Evolutionary conservation across 1,139 yeast species (phyloP), one percentile per base, ranked within the genome.

Genomic region (Sugiyamaella paludigena): DNA sequence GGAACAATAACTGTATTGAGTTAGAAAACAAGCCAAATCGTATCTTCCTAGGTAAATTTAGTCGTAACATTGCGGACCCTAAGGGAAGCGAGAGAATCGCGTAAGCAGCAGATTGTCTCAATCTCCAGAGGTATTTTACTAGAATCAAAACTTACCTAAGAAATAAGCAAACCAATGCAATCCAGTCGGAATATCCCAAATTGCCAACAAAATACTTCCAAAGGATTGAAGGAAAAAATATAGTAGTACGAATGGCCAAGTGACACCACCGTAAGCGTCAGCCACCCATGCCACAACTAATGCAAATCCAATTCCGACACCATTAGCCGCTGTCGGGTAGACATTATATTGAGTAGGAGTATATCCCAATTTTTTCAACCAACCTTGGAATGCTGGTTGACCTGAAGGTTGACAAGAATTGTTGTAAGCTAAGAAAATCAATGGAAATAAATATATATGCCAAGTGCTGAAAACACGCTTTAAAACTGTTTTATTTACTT

Each of bases 381-480:
- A 79, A 7, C 75, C 66, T 48, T 77, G 75, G 59, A 79, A 77
- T 0, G 81, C 71, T 1, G 81, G 81, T 56, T 77, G 79, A 9
- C 62, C 30, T 15, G 41, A 61, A 8, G 80, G 78, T 26, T 72
- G 56, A 62, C 78, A 67, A 2, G 76, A 43, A 56, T 77, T 77
- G 60, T 79, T 78, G 63, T 76, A 79, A 28, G 77, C 70, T 51
- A 78, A 67, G 58, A 76, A 78, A n/a, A 77, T 49, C 1, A 74
- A 43, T 1, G 81, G 81, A 59, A 77, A 76, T 2, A 77, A 70
- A 43, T 61, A 75, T 8, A 76, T 63, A 58, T 76, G 80, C 80
- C 81, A 77, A 7, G 79, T 72, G 48, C 62, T 67, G 64, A 76
- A 74, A 54, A 75, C 73, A 0, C 70, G 45, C 57, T 71, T 74